Percentiles rank a stretch among this genome's conserved stretches.
Evolutionary conservation across 192 early-diverging fungal genomes (phyloP).

Genomic region (Linnemannia elongata): DNA sequence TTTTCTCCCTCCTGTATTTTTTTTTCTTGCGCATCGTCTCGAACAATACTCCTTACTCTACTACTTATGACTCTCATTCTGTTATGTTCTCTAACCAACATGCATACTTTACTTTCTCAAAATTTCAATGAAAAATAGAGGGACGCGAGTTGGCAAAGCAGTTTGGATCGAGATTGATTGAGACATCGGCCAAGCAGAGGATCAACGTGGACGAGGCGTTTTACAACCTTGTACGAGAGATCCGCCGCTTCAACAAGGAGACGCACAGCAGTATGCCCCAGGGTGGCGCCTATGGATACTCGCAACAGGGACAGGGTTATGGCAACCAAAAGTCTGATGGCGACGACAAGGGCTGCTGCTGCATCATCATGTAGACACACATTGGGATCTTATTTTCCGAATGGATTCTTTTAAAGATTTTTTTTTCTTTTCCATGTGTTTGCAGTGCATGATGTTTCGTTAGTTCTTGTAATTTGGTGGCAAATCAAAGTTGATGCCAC

Average conservation of each 20-base stretch:
- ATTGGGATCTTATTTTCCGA: neutral
- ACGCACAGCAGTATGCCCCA: slow-evolving; percentile 36
- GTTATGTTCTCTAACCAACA: no score
- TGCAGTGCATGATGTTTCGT: neutral
- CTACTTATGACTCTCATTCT: no score
- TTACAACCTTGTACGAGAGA: slow-evolving; percentile 84
- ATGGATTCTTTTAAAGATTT: neutral
- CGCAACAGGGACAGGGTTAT: slow-evolving; percentile 45
- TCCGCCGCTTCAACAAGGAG: slow-evolving; percentile 82
- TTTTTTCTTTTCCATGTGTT: neutral
- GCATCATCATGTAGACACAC: slow-evolving; percentile 63
- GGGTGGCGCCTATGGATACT: slow-evolving; percentile 21
- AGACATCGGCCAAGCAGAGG: slow-evolving; percentile 86
- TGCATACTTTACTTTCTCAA: no score
- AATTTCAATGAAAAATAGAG: slow-evolving; percentile 59
- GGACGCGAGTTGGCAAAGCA: slow-evolving; percentile 78
- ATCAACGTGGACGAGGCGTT: slow-evolving; percentile 94
- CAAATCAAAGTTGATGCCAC: neutral
- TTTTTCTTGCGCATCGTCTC: no score
- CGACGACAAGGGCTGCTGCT: slow-evolving; percentile 64
- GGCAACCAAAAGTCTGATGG: slow-evolving; percentile 12
- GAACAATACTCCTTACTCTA: no score
- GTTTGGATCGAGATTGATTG: slow-evolving; percentile 83
- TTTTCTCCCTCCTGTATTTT: neutral
- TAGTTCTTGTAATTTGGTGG: neutral